Evolutionary conservation across 2,329 filamentous ascomycete genomes (phyloP).

Genomic region (Alternaria burnsii): DNA sequence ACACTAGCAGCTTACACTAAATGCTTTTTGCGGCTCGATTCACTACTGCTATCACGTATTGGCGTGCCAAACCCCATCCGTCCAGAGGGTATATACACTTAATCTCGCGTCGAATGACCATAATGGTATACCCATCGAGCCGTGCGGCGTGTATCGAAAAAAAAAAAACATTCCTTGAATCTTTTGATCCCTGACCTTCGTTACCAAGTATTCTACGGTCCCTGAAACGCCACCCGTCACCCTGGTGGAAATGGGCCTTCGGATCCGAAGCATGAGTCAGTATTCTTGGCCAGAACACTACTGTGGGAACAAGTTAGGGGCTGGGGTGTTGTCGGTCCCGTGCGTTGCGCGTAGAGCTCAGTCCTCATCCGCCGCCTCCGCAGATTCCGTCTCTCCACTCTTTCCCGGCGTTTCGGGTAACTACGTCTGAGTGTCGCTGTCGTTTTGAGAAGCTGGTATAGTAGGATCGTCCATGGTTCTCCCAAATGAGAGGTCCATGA

Average conservation of each 20-base stretch:
- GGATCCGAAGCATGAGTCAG: slow-evolving; percentile 1
- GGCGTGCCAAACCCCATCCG: neutral
- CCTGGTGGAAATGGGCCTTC: neutral
- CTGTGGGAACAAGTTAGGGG: neutral
- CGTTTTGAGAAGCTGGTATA: slow-evolving; percentile 1
- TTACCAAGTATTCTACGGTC: neutral
- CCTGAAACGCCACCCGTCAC: neutral
- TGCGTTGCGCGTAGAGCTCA: neutral
- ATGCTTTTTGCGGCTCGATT: neutral
- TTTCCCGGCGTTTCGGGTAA: neutral
- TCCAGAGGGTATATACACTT: neutral
- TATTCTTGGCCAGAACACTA: slow-evolving; percentile 3
- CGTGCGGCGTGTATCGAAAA: neutral
- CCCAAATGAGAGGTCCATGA: neutral
- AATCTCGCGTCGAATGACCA: neutral
- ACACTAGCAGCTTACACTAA: neutral
- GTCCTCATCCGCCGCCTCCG: slow-evolving; percentile 6
- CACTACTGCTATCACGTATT: neutral
- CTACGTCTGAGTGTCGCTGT: neutral
- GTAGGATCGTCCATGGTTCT: neutral
- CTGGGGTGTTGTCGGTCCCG: neutral
- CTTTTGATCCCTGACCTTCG: neutral
- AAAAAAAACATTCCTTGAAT: neutral
- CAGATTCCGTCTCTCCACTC: slow-evolving; percentile 7
- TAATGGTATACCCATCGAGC: neutral